Evolutionary conservation across 1,284 basidiomycete species (phyloP).

Genomic region (Neonothopanus nambi): DNA sequence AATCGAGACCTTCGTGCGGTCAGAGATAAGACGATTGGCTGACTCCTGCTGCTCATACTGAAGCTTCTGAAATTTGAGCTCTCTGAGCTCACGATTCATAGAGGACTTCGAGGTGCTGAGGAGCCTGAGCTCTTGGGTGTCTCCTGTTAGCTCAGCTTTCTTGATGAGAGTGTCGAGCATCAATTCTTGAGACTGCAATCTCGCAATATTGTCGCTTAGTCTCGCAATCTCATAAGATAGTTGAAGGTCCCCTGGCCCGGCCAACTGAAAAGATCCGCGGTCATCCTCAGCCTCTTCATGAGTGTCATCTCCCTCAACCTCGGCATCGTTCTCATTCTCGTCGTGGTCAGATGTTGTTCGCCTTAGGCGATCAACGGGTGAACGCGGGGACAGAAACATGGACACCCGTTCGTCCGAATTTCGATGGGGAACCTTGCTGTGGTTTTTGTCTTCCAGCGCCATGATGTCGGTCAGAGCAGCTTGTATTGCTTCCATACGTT

Average conservation of each 20-base stretch:
- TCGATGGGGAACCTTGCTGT: slow-evolving; percentile 9
- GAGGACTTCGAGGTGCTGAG: slow-evolving; percentile 81
- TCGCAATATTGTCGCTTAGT: slow-evolving; percentile 72
- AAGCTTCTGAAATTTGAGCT: slow-evolving; percentile 84
- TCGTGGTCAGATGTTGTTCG: slow-evolving; percentile 42
- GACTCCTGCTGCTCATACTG: slow-evolving; percentile 92
- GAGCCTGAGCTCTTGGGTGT: slow-evolving; percentile 81
- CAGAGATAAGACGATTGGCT: slow-evolving; percentile 80
- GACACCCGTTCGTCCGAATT: slow-evolving; percentile 12
- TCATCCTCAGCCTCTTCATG: slow-evolving; percentile 46
- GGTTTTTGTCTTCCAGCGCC: slow-evolving; percentile 64
- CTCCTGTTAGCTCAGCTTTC: slow-evolving; percentile 93
- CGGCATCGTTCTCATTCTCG: slow-evolving; percentile 34
- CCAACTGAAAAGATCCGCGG: slow-evolving; percentile 63
- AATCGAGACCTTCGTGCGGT: slow-evolving; percentile 77
- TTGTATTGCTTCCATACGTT: slow-evolving; percentile 91
- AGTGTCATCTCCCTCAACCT: slow-evolving; percentile 43
- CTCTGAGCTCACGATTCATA: slow-evolving; percentile 80
- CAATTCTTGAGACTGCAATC: slow-evolving; percentile 77
- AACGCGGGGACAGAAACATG: slow-evolving; percentile 16
- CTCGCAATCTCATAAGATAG: slow-evolving; percentile 81
- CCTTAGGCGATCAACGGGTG: slow-evolving; percentile 20
- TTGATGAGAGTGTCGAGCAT: slow-evolving; percentile 87
- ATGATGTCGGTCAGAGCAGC: slow-evolving; percentile 94
- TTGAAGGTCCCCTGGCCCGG: slow-evolving; percentile 84